These are phyloP conservation scores for Pyrenophora tritici-repentis DNA, from an alignment of 2,329 filamentous ascomycete genomes.

Conservation along the genomic window DNA sequence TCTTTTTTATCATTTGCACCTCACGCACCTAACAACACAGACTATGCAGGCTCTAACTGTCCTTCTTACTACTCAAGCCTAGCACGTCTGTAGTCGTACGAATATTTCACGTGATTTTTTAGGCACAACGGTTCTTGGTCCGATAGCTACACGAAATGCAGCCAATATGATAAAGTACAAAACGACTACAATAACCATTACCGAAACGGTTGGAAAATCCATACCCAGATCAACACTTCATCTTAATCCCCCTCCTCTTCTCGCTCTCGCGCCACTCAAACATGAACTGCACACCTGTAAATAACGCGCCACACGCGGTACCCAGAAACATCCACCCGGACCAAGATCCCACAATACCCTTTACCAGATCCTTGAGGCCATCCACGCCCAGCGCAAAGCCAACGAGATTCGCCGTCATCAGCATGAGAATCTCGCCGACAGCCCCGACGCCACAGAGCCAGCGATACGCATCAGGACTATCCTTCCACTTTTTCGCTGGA, in stretches of 20 bases:
- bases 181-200: no score
- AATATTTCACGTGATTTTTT: no score
- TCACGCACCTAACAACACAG: no score
- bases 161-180: no score
- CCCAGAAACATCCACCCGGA: slow-evolving; percentile 75
- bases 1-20: neutral
- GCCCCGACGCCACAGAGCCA: slow-evolving; percentile 80
- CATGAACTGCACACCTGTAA: slow-evolving; percentile 90
- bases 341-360: slow-evolving; percentile 75
- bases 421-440: slow-evolving; percentile 85
- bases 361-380: slow-evolving; percentile 76
- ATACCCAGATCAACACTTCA: slow-evolving; percentile 72
- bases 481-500: slow-evolving; percentile 72
- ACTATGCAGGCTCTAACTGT: no score
- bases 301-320: slow-evolving; percentile 73
- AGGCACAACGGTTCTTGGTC: no score
- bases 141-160: no score
- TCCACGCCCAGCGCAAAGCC: slow-evolving; percentile 93
- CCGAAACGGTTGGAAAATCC: no score
- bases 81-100: no score
- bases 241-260: slow-evolving; percentile 75
- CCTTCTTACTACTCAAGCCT: no score
- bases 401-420: slow-evolving; percentile 94
- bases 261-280: slow-evolving; percentile 91
- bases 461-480: slow-evolving; percentile 72